Evolutionary conservation across 345 rosid genomes (phyloP), one percentile per base, ranked within the genome.

Genomic region (Salix exigua): DNA sequence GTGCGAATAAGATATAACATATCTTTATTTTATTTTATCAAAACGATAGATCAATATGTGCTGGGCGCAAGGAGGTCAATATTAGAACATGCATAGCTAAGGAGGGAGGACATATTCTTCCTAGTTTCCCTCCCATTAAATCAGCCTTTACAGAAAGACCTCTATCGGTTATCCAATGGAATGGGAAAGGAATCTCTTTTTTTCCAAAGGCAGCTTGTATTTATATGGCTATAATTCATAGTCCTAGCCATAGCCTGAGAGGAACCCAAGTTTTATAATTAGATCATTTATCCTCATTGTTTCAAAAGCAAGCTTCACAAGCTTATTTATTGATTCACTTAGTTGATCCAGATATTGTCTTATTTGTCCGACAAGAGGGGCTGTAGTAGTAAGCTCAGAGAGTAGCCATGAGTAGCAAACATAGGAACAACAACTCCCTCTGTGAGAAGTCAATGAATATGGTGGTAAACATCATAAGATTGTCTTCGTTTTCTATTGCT

Each of bases 401-500:
- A 44, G 51, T 66, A 73, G 77, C 63, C 75, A 90, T 88, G 90
- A 71, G 72, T 50, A 23, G 55, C 21, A 81, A 81, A 21, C 66
- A 71, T 26, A 79, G 85, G 50, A 82, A 38, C 77, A 82, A 66
- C 68, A 55, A 84, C 64, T 86, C 94, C 35, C 74, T 91, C 1
- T 72, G 84, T 37, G 87, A 81, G 80, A 84, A 79, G 11, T 89
- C 92, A 33, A 66, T 89, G 86, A 80, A 89, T 82, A 72, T 89
- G 83, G 81, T 81, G 68, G 77, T 75, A 14, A 87, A 78, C 77
- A 82, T 89, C 75, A 58, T 89, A 19, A 89, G 73, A 73, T 21
- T 71, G 58, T 91, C 91, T 18, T 82, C 92, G 25, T 79, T 89
- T 74, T 89, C 89, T 11, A 78, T 91, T 50, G 87, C 90, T 61